Percentiles rank a stretch among this genome's conserved stretches.
These are phyloP conservation scores for Kluyveromyces siamensis DNA, from an alignment of 805 yeast species.

Conservation along the genomic window DNA sequence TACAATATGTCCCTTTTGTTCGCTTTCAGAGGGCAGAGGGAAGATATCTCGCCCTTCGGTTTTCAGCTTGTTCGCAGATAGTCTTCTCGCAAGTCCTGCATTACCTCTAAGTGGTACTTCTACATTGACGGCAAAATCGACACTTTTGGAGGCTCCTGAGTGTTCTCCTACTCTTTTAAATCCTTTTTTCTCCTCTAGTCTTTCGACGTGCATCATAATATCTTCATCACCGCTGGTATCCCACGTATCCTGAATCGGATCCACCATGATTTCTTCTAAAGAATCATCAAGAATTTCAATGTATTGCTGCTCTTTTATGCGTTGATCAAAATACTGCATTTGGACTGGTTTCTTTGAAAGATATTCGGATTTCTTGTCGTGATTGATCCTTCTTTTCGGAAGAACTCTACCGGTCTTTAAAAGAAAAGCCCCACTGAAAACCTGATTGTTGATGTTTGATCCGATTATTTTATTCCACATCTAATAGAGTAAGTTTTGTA, in stretches of 20 bases:
- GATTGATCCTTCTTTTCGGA: background rate
- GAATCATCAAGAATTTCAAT: background rate
- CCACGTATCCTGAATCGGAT: slow-evolving; percentile 1
- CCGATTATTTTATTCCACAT: background rate
- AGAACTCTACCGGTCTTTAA: background rate
- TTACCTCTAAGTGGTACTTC: background rate
- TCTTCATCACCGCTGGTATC: slow-evolving; percentile 2
- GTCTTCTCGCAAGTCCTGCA: background rate
- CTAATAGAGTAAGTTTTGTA: background rate
- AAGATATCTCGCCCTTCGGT: background rate
- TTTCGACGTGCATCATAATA: background rate
- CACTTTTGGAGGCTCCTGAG: too few relatives aligned
- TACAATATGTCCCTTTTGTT: too few relatives aligned
- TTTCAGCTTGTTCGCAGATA: background rate
- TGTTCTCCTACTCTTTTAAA: too few relatives aligned
- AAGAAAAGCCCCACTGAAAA: background rate
- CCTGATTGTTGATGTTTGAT: background rate
- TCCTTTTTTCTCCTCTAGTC: background rate
- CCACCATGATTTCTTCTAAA: background rate
- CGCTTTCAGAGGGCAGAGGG: background rate
- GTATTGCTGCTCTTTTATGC: background rate
- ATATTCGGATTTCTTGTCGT: background rate
- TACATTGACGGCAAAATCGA: background rate
- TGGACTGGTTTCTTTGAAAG: background rate
- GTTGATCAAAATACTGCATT: background rate